These are phyloP conservation scores for Pelargonium cotyledonis DNA, from an alignment of 441 rosid species.

Conservation along the genomic window DNA sequence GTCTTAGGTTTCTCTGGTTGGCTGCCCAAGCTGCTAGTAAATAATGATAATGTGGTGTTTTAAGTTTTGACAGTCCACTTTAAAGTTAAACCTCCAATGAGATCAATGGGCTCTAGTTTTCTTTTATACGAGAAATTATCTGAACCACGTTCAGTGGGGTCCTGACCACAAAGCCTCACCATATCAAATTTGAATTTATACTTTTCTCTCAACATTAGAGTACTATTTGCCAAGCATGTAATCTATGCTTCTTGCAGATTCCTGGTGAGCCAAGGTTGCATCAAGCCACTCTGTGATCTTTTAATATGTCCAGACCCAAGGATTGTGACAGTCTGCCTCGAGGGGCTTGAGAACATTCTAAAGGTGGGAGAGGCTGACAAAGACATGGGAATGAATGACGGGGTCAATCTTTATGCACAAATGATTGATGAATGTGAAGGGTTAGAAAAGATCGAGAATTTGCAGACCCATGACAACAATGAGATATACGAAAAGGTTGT, in stretches of 20 bases:
- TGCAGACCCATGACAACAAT: conserved; percentile 51
- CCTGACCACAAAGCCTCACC: too few relatives aligned
- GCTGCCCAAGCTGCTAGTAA: too few relatives aligned
- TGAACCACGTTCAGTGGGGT: too few relatives aligned
- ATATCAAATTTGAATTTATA: too few relatives aligned
- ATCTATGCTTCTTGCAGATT: conserved; percentile 29
- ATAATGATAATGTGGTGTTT: too few relatives aligned
- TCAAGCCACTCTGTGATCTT: conserved; percentile 59
- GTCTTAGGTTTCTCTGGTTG: too few relatives aligned
- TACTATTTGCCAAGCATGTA: too few relatives aligned
- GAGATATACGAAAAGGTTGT: conserved; percentile 61
- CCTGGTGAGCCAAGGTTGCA: conserved; percentile 52
- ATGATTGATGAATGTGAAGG: conserved; percentile 51
- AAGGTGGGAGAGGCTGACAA: conserved; percentile 61
- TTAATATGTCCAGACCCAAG: conserved; percentile 56
- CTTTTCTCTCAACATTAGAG: too few relatives aligned
- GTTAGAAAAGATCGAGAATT: conserved; percentile 46
- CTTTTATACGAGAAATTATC: too few relatives aligned
- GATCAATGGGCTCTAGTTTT: too few relatives aligned
- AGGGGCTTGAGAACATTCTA: conserved; percentile 61
- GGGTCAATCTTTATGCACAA: conserved; percentile 44
- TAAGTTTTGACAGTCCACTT: too few relatives aligned
- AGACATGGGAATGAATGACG: conserved; percentile 41
- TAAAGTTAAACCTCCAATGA: too few relatives aligned
- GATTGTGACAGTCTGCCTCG: conserved; percentile 57